Evolutionary conservation across 2,329 filamentous ascomycete species (phyloP), one percentile per base, ranked within the genome.

Genomic region (Botryosphaeria agaves): DNA sequence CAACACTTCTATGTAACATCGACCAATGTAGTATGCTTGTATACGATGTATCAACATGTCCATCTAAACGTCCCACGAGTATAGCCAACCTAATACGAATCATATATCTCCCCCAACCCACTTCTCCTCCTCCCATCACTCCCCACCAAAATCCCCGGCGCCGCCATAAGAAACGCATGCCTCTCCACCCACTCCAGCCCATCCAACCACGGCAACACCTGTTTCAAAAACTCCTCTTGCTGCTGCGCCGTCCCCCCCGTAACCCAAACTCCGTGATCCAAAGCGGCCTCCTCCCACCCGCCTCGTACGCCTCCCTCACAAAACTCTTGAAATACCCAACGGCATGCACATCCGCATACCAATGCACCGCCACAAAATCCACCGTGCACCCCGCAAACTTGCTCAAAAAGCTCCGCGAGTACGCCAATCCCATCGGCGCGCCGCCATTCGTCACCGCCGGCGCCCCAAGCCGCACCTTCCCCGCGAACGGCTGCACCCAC

Each of bases 81-180:
- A n/a, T n/a, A n/a, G n/a, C n/a, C n/a, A n/a, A n/a, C n/a, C 14
- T 14, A 28, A 28, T 40, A 43, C 18, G 28, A 36, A 30, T 44
- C 41, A 29, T 41, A 44, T 4, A 44, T 38, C 3, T 34, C 26
- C 11, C 41, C 43, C 18, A 38, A 37, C 3, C 32, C 36, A 32
- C 38, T 43, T 28, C 41, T 32, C 3, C 32, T 38, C 14, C 19
- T 33, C 4, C 41, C 41, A 34, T 40, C 31, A 5, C 20, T 9
- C 9, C 16, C 16, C 3, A 28, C 16, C 26, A 28, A 28, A 4
- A 28, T 28, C 9, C 16, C 16, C 9, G n/a, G 11, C 12, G 85
- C 87, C 5, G 75, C 66, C 26, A 78, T 80, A 42, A 84, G 89
- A 49, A 77, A 78, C 0, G 74, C 72, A 49, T 87, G 87, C 17